phyloP scores from a whole-genome alignment of 163 green algal genomes.

The Coccomyxa subellipsoidea region DNA sequence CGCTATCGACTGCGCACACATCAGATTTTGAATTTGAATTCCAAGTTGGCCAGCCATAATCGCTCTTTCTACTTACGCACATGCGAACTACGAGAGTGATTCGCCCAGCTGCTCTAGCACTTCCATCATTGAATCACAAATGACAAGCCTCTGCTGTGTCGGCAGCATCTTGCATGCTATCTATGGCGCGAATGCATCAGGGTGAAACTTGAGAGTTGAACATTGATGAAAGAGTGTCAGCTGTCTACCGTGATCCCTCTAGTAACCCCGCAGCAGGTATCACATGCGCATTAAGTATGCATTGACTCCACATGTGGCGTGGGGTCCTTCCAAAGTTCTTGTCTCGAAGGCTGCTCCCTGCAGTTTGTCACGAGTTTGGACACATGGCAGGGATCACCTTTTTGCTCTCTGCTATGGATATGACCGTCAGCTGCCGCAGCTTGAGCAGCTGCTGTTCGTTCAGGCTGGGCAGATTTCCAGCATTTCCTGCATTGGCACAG shows the following conservation, averaged over 20 bases:
- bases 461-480: constrained; percentile 24
- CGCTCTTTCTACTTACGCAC: neutral
- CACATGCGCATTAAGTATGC: no score
- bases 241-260: no score
- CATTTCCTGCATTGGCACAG: neutral
- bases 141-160: neutral
- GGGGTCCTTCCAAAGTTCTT: no score
- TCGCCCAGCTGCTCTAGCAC: neutral
- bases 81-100: neutral
- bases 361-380: no score
- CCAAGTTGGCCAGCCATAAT: neutral
- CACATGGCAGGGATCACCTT: constrained; percentile 31
- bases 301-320: no score
- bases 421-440: constrained; percentile 80
- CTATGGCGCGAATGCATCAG: no score
- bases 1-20: constrained; percentile 40
- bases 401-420: constrained; percentile 53
- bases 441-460: constrained; percentile 64
- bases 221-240: no score
- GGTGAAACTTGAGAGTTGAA: no score
- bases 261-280: no score
- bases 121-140: neutral
- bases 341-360: no score
- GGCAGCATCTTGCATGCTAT: neutral
- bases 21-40: neutral